Base-by-base conservation (phyloP, 208 protist species). In the Novymonas esmeraldas region DNA sequence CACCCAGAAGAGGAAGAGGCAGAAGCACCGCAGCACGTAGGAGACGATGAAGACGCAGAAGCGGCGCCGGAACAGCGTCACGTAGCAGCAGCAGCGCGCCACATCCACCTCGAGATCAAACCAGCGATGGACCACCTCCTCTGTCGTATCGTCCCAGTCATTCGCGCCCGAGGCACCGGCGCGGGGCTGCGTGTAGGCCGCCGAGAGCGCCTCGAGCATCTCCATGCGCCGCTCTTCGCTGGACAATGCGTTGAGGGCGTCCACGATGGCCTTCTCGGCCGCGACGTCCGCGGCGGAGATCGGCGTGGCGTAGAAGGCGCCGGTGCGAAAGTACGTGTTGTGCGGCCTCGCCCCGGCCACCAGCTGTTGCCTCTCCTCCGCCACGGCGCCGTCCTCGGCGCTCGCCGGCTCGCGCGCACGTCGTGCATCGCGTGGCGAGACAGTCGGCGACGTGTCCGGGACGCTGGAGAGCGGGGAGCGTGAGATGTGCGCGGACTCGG, bases 11-110 rank as follows among this genome's bases (percentile, higher is more conserved):
- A 88, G 59, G 41, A 84, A 75, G 13, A 88, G 38, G 54, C 64
- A 74, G 41, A 88, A 54, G 42, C 64, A 56, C 46, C 82, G 73
- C 34, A 88, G 58, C 26, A 88, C 36, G 52, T 79, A 88, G 28
- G 82, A 88, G 51, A 73, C 79, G 49, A 82, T 54, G 49, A 88
- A 88, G 41, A 84, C 42, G 24, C 82, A 78, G n/a, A 80, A 74
- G 29, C 68, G 58, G 29, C 68, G 56, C 3, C 52, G 22, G 52
- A 84, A 76, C 51, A 88, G 9, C 6, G 74, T 88, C 29, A 88
- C 60, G 61, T 76, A 73, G 64, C 84, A 67, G 52, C 62, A 83
- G 51, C 73, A 59, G 38, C 82, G 73, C n/a, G 55, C 29, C 11
- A 46, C 20, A 67, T 88, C 75, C 48, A 84, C 78, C 36, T 44